Conservation (phyloP, 2,329 filamentous ascomycete genomes). For the Phialocephala subalpina region DNA sequence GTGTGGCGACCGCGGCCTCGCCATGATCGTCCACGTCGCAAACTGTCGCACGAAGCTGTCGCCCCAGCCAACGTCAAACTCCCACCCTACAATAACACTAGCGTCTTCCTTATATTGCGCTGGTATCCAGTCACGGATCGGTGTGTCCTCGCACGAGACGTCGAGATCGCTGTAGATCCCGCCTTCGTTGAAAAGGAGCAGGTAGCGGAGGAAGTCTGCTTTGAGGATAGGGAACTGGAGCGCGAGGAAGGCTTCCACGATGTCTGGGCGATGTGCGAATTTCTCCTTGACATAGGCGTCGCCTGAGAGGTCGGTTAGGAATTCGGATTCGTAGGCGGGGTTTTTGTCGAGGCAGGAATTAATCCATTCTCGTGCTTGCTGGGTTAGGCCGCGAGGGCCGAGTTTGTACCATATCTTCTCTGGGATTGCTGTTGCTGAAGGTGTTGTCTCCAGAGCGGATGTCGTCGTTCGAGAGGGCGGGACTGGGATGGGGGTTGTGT, state of each 20-base stretch:
- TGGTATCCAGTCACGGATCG: conserved; percentile 49
- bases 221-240: conserved; percentile 48
- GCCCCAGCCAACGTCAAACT: conserved; percentile 44
- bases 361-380: conserved; percentile 42
- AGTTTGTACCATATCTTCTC: conserved; percentile 50
- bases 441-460: too few relatives aligned
- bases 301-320: conserved; percentile 37
- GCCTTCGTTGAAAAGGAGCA: conserved; percentile 48
- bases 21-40: conserved; percentile 44
- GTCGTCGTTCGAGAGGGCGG: too few relatives aligned
- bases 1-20: conserved; percentile 36
- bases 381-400: conserved; percentile 44
- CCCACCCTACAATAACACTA: conserved; percentile 47
- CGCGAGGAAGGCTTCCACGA: conserved; percentile 45
- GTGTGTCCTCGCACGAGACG: conserved; percentile 44
- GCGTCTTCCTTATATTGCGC: conserved; percentile 39
- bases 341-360: conserved; percentile 42
- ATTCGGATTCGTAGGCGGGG: conserved; percentile 37
- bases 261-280: conserved; percentile 46
- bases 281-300: conserved; percentile 43
- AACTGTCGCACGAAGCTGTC: conserved; percentile 35
- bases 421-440: too few relatives aligned
- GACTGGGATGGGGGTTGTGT: too few relatives aligned
- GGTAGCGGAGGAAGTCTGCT: conserved; percentile 51
- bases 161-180: conserved; percentile 52